Evolutionary conservation across 768 basidiomycete species (phyloP).

Genomic region (Xerocomellus amylosporus): DNA sequence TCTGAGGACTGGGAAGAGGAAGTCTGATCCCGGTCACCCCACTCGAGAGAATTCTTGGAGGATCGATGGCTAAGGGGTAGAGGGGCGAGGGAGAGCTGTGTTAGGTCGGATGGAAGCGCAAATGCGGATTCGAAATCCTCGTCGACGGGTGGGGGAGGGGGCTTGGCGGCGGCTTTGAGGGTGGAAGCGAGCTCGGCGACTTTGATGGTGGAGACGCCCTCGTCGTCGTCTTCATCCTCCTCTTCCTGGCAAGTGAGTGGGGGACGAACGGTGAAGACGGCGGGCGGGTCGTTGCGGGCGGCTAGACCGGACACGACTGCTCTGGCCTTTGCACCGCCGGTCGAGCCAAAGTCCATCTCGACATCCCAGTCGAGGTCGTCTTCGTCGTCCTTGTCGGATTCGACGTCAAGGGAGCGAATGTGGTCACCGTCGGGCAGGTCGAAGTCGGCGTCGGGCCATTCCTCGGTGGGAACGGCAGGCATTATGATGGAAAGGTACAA

Average conservation of each 20-base stretch:
- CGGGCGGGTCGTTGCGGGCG: constrained; percentile 41
- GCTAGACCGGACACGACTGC: constrained; percentile 38
- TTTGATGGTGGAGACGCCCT: constrained; percentile 84
- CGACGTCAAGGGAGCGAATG: constrained; percentile 55
- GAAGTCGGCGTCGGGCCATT: constrained; percentile 87
- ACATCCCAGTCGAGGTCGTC: constrained; percentile 79
- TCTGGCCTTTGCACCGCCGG: constrained; percentile 49
- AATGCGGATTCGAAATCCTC: constrained; percentile 87
- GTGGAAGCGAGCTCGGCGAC: constrained; percentile 47
- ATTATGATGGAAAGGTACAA: constrained; percentile 31
- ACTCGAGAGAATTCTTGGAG: constrained; percentile 82
- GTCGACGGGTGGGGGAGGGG: constrained; percentile 41
- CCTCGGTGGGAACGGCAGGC: constrained; percentile 66
- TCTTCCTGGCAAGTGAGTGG: constrained; percentile 49
- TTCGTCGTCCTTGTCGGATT: constrained; percentile 63
- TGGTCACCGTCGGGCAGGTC: constrained; percentile 75
- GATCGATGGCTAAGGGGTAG: constrained; percentile 70
- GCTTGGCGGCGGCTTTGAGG: constrained; percentile 34
- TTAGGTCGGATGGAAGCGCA: constrained; percentile 75
- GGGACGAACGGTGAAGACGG: constrained; percentile 58
- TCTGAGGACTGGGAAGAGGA: constrained; percentile 87
- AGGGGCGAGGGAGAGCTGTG: constrained; percentile 78
- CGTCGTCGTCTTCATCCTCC: constrained; percentile 68
- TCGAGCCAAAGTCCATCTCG: constrained; percentile 66
- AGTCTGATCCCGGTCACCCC: constrained; percentile 82